Base-by-base conservation (phyloP, 148 eudicot genomes). In the Cornus florida region DNA sequence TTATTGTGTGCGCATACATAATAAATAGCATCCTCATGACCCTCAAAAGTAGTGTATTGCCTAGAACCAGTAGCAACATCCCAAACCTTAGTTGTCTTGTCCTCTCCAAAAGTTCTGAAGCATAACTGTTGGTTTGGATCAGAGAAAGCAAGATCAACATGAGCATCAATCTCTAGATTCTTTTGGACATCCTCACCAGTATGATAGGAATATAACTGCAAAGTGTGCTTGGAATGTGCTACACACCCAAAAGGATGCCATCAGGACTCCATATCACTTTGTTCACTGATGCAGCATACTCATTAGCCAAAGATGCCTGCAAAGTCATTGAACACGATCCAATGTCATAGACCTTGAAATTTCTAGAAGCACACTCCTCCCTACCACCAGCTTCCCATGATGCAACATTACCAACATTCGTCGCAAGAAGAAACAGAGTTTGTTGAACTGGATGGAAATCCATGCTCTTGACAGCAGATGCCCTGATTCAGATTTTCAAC, bases 221-320 rank as follows among this genome's bases (percentile, higher is more conserved):
- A 88, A 76, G 89, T 86, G 79, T 87, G 87, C 80, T 87, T 91
- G 16, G 92, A n/a, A n/a, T 87, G 81, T 86, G 87, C 20, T 92
- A 92, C 79, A 86, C 94, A 77, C 94, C 97, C 59, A 87, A 73
- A 70, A 86, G 76, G 7, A 67, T 3, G 48, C 97, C 97, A 87
- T 92, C 94, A 43, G 90, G 94, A 84, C 94, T 92, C 97, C 97
- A 90, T 70, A 62, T 80, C 43, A 90, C 91, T 43, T 92, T 88
- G 75, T 87, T 92, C 71, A 90, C 92, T 13, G 89, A 86, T 14
- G 86, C 92, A 70, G 85, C 72, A 69, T 87, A 81, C 72, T 88
- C 93, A 33, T 75, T 83, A 23, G 86, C 87, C 82, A 92, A 67
- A 82, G 92, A 75, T 43, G 87, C 97, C 90, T 90, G 97, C 65